These are phyloP conservation scores for Calonectria ilicicola DNA, from an alignment of 2,329 filamentous ascomycete genomes.

Conservation along the genomic window DNA sequence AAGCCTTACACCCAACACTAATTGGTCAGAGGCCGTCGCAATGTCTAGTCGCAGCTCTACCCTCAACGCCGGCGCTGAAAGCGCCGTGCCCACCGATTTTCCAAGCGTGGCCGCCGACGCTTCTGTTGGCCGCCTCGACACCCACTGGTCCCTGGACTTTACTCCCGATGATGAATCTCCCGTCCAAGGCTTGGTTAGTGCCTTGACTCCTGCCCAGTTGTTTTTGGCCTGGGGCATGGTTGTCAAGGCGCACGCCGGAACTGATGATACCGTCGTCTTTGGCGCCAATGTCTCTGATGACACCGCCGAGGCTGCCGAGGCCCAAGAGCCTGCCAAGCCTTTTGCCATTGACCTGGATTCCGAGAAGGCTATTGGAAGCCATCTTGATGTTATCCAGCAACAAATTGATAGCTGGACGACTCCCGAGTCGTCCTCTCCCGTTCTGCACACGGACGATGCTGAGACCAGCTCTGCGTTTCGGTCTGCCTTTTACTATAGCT, in stretches of 20 bases:
- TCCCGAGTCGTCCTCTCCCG: neutral
- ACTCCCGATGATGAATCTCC: neutral
- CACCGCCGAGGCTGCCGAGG: neutral
- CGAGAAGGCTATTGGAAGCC: slow-evolving; percentile 1
- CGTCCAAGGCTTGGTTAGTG: neutral
- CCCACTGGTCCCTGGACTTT: neutral
- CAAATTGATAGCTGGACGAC: neutral
- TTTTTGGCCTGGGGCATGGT: slow-evolving; percentile 4
- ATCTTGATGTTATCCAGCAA: neutral
- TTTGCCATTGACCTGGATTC: neutral
- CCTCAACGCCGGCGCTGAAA: neutral
- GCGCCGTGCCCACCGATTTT: neutral
- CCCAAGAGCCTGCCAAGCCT: neutral
- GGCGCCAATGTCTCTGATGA: neutral
- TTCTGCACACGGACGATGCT: neutral
- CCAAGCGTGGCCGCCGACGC: neutral
- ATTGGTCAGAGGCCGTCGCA: neutral
- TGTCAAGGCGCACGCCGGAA: neutral
- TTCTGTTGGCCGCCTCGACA: neutral
- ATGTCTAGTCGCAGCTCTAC: slow-evolving; percentile 4
- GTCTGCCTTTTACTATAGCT: neutral
- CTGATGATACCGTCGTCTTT: neutral
- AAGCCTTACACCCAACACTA: neutral
- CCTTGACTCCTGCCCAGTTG: neutral
- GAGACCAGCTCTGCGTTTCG: neutral